phyloP scores from a whole-genome alignment of 148 eudicot genomes.

The Selenicereus undatus region DNA sequence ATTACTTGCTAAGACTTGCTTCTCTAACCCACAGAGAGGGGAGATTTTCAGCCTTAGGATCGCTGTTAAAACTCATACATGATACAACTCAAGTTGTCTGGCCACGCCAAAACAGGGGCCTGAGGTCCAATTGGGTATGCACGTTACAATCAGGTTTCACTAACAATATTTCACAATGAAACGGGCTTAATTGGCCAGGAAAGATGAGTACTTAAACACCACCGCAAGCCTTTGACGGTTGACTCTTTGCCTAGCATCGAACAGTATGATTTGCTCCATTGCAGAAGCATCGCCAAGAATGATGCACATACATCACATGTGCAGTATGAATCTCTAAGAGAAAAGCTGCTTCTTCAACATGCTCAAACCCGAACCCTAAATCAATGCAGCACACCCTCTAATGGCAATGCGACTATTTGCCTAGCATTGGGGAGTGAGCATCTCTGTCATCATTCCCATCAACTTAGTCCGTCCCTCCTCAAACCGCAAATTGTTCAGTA shows the following conservation, averaged over 20 bases:
- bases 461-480: conserved; percentile 36
- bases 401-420: conserved; percentile 39
- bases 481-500: conserved; percentile 18
- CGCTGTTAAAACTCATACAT: no score
- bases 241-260: background rate
- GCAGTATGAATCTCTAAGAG: background rate
- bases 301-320: background rate
- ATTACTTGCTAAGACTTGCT: no score
- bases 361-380: background rate
- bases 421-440: conserved; percentile 30
- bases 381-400: conserved; percentile 23
- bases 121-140: no score
- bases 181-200: no score
- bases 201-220: no score
- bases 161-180: no score
- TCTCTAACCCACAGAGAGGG: no score
- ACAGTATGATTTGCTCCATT: background rate
- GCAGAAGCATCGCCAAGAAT: conserved; percentile 11
- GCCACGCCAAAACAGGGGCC: no score
- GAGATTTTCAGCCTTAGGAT: no score
- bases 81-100: no score
- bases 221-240: no score
- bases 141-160: no score
- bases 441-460: conserved; percentile 37
- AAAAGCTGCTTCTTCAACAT: background rate